Evolutionary conservation across 371 early-diverging fungal genomes (phyloP).

Genomic region (Thermomucor indicae-seudaticae): DNA sequence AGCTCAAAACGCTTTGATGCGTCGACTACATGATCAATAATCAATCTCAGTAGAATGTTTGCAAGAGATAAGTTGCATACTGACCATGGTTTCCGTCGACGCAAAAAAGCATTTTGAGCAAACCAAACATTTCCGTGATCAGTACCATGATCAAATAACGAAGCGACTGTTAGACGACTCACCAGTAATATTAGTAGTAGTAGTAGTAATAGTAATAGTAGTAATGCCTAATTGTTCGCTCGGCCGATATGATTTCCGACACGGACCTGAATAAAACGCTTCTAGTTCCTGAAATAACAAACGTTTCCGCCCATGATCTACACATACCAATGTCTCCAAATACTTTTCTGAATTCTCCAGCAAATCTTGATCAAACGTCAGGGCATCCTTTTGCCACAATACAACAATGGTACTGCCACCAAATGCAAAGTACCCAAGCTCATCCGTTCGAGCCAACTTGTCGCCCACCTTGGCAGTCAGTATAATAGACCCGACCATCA

Average conservation of each 20-base stretch:
- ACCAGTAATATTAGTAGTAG: no score
- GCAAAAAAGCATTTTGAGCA: no score
- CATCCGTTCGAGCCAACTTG: slow-evolving; percentile 65
- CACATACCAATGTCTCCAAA: slow-evolving; percentile 23
- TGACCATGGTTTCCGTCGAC: no score
- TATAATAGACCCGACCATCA: slow-evolving; percentile 88
- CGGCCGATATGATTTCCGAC: slow-evolving; percentile 10
- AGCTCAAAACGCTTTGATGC: no score
- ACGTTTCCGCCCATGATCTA: neutral
- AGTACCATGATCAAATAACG: no score
- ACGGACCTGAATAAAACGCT: slow-evolving; percentile 4
- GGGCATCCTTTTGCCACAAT: slow-evolving; percentile 53
- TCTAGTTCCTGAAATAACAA: neutral
- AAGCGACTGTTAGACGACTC: no score
- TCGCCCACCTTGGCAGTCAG: slow-evolving; percentile 56
- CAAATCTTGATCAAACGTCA: slow-evolving; percentile 21
- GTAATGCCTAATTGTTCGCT: no score
- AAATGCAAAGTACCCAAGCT: slow-evolving; percentile 81
- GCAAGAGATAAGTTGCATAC: no score
- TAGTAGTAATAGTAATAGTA: no score
- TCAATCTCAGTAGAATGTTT: no score
- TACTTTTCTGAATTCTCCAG: slow-evolving; percentile 24
- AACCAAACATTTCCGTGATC: no score
- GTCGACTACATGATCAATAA: no score
- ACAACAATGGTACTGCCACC: slow-evolving; percentile 78